phyloP scores from a whole-genome alignment of 1,139 yeast genomes.

The Saccharomyces uvarum region DNA sequence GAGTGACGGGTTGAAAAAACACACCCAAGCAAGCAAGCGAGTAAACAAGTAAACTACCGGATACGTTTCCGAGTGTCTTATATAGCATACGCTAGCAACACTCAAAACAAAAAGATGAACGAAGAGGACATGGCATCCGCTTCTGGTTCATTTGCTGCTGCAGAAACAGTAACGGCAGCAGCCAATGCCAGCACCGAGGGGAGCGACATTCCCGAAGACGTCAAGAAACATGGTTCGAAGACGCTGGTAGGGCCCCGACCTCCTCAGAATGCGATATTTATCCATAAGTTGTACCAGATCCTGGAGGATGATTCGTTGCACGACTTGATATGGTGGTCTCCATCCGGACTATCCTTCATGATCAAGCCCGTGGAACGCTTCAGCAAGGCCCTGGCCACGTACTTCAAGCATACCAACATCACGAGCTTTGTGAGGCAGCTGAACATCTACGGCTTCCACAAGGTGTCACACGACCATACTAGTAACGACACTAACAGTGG shows the following conservation, averaged over 20 bases:
- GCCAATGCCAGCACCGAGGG: not conserved
- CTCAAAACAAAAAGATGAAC: not conserved
- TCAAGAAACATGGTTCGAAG: not conserved
- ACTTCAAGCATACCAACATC: slow-evolving; percentile 70
- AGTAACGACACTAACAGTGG: slow-evolving; percentile 7
- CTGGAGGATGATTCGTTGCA: slow-evolving; percentile 46
- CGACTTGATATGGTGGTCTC: slow-evolving; percentile 49
- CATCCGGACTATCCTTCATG: slow-evolving; percentile 38
- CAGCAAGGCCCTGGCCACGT: slow-evolving; percentile 49
- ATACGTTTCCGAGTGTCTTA: not conserved
- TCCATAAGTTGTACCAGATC: slow-evolving; percentile 58
- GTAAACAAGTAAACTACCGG: not conserved
- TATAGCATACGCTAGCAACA: not conserved
- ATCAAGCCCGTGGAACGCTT: slow-evolving; percentile 49
- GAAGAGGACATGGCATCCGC: not conserved
- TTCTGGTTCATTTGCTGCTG: not conserved
- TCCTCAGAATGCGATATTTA: slow-evolving; percentile 43
- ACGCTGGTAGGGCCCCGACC: not conserved
- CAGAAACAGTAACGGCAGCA: not conserved
- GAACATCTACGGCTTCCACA: slow-evolving; percentile 67
- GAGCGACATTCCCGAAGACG: not conserved
- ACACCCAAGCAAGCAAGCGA: not conserved
- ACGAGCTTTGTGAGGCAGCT: slow-evolving; percentile 73
- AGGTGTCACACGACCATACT: slow-evolving; percentile 43
- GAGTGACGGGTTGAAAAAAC: not conserved